phyloP scores from a whole-genome alignment of 257 asterid genomes.

The Rauvolfia tetraphylla region DNA sequence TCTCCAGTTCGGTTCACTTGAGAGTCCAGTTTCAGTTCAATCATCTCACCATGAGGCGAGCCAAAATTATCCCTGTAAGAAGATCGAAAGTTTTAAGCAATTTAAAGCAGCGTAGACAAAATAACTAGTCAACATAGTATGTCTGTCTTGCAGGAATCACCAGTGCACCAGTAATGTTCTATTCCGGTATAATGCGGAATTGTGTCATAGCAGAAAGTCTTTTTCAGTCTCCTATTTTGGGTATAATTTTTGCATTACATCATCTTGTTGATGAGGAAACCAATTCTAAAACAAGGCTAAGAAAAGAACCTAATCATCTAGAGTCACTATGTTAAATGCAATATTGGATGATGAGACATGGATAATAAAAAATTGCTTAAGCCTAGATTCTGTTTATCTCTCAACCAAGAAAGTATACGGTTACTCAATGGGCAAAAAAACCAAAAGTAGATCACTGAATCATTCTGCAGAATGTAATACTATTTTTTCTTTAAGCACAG shows the following conservation, averaged over 20 bases:
- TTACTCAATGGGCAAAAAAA: background rate
- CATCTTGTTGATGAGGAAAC: background rate
- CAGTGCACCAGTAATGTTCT: background rate
- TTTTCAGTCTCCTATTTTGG: background rate
- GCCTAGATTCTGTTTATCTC: background rate
- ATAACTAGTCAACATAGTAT: background rate
- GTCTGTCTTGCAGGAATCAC: background rate
- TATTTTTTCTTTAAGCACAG: background rate
- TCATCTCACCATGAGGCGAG: conserved; percentile 45
- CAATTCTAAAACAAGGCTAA: background rate
- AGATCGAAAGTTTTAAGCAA: background rate
- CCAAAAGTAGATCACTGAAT: background rate
- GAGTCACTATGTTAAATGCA: background rate
- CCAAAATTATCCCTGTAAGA: conserved; percentile 35
- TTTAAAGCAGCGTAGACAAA: background rate
- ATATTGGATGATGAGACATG: background rate
- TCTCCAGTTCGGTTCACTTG: conserved; percentile 81
- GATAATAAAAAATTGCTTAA: background rate
- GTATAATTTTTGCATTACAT: background rate
- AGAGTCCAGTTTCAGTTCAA: conserved; percentile 72
- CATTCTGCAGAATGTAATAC: background rate
- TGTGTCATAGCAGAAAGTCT: background rate
- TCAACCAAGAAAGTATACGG: background rate
- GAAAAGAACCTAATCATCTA: background rate
- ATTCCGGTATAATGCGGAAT: background rate